Conservation (phyloP, 805 yeast genomes). For the Kazachstania psychrophila region DNA sequence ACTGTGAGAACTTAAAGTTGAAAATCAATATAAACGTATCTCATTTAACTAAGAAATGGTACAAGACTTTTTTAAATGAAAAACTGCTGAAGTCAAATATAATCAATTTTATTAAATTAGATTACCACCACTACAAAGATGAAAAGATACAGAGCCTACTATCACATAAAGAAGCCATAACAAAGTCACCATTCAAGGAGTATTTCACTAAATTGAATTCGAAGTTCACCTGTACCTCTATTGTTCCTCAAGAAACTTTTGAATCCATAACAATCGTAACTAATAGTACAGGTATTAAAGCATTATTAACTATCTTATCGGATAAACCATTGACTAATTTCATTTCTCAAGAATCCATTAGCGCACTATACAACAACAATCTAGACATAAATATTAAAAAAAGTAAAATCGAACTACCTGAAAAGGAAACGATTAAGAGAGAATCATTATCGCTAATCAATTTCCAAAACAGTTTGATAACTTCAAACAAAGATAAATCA, state of each 20-base stretch:
- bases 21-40: constrained; percentile 21
- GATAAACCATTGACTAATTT: constrained; percentile 27
- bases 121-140: background rate
- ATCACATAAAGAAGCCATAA: background rate
- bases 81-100: constrained; percentile 11
- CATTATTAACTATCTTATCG: constrained; percentile 27
- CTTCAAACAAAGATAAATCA: constrained; percentile 29
- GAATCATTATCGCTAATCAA: constrained; percentile 26
- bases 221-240: constrained; percentile 11
- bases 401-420: background rate
- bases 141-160: background rate
- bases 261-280: constrained; percentile 26
- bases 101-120: constrained; percentile 13
- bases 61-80: constrained; percentile 21
- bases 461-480: constrained; percentile 23
- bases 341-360: constrained; percentile 24
- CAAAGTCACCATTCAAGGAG: constrained; percentile 28
- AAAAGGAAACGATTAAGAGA: constrained; percentile 13
- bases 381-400: too few species aligned
- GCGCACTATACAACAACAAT: constrained; percentile 19
- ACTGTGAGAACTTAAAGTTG: constrained; percentile 9
- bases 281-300: constrained; percentile 29
- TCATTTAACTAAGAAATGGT: constrained; percentile 27
- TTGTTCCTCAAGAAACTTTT: constrained; percentile 3
- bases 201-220: constrained; percentile 23